Evolutionary conservation across 2,329 filamentous ascomycete genomes (phyloP), one percentile per base, ranked within the genome.

Genomic region (Paecilomyces sp.): DNA sequence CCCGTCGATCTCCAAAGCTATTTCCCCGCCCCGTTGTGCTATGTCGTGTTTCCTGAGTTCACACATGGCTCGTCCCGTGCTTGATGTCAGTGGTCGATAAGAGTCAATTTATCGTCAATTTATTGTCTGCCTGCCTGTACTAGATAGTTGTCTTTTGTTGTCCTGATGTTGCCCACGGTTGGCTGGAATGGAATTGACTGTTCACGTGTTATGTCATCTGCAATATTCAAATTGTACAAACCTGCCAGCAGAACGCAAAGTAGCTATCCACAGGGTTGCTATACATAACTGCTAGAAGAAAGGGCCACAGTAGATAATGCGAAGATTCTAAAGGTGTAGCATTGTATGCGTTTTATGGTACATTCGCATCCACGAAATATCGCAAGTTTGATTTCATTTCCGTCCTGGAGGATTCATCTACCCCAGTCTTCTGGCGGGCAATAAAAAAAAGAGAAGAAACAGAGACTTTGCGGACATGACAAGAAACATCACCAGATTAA

Each of bases 401-500:
- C n/a, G n/a, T 47, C 41, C 36, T n/a, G 7, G 36, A 41, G 5
- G 9, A 41, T n/a, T 52, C 22, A 11, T 52, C 22, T 6, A 28
- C 25, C 25, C 25, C 24, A 28, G 22, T 8, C 12, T 25, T 6
- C 22, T 51, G 22, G 47, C 25, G 28, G 22, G 22, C 13, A 53
- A 13, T 22, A 30, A 6, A 53, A n/a, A 13, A 30, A 11, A 6
- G 25, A 53, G 8, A 30, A 53, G 3, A 30, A 53, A 53, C 15
- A 53, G 51, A 25, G 24, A 33, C 51, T 11, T 53, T 25, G 22
- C 13, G 22, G 13, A 25, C 51, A 53, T 53, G 18, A 22, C 11
- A 53, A 22, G 28, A 15, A 25, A 15, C 24, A 53, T 25, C 28
- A 28, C 11, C 57, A 47, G 60, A 61, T 65, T 66, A 74, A 60